Evolutionary conservation across 2,329 filamentous ascomycete genomes (phyloP).

Genomic region (Coniosporium tulheliwenetii): DNA sequence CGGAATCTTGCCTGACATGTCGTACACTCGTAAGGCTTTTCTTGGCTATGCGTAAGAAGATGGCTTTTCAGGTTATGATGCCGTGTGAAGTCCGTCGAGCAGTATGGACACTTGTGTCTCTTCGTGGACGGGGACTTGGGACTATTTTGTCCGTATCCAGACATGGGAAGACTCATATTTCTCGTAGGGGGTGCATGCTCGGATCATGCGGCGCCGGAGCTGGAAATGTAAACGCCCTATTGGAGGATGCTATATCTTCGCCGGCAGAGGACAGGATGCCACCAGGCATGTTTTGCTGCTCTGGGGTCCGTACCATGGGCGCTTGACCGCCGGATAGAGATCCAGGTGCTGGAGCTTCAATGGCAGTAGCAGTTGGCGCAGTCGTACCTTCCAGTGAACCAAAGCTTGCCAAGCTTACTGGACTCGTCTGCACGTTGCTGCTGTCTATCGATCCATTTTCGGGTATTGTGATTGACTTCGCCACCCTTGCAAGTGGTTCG

Average conservation of each 20-base stretch:
- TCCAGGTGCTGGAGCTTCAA: slow-evolving; percentile 2
- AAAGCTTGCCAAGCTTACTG: slow-evolving; percentile 38
- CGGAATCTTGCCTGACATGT: slow-evolving; percentile 90
- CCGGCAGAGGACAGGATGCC: slow-evolving; percentile 12
- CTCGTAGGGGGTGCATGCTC: slow-evolving; percentile 35
- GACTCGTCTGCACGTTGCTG: slow-evolving; percentile 29
- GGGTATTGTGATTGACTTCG: slow-evolving; percentile 33
- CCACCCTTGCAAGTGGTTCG: slow-evolving; percentile 30
- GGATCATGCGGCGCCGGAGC: slow-evolving; percentile 34
- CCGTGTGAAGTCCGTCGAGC: slow-evolving; percentile 88
- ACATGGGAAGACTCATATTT: slow-evolving; percentile 42
- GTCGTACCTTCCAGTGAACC: slow-evolving; percentile 33
- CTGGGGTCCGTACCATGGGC: too few relatives aligned
- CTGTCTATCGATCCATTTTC: slow-evolving; percentile 24
- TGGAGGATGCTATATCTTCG: slow-evolving; percentile 17
- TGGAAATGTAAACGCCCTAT: slow-evolving; percentile 49
- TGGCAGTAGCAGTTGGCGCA: slow-evolving; percentile 31
- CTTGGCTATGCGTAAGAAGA: slow-evolving; percentile 91
- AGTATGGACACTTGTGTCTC: slow-evolving; percentile 94
- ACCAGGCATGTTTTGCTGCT: slow-evolving; percentile 13
- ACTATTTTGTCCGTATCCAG: slow-evolving; percentile 37
- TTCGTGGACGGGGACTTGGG: slow-evolving; percentile 63
- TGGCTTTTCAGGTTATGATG: slow-evolving; percentile 98
- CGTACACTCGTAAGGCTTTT: slow-evolving; percentile 90
- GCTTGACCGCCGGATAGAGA: too few relatives aligned